A percentile compares a stretch with the other conserved stretches of the same genome.
phyloP scores from a whole-genome alignment of 352 stramenopile species.

The Phytophthora ramorum region DNA sequence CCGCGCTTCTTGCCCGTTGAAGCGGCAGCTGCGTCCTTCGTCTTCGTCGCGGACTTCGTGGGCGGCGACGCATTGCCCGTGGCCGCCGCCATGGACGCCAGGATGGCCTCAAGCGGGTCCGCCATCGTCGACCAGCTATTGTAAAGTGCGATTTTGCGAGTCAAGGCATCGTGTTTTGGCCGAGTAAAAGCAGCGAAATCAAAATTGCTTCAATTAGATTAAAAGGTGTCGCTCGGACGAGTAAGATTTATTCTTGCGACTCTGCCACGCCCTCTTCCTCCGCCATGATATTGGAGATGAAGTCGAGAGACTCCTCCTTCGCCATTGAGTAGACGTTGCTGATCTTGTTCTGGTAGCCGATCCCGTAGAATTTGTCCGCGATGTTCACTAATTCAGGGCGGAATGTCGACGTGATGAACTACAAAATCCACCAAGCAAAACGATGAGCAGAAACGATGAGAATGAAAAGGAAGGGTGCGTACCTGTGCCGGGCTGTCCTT shows the following conservation, averaged over 20 bases:
- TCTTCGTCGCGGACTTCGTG: background rate
- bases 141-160: no score
- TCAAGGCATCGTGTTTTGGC: no score
- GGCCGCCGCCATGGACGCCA: conserved; percentile 80
- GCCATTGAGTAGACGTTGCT: conserved; percentile 94
- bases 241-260: conserved; percentile 21
- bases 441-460: conserved; percentile 8
- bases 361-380: conserved; percentile 97
- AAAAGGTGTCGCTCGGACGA: background rate
- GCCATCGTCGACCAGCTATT: background rate
- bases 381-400: conserved; percentile 98
- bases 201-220: conserved; percentile 28
- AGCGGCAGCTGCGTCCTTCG: background rate
- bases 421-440: conserved; percentile 9
- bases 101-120: conserved; percentile 68
- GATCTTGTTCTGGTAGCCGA: conserved; percentile 99
- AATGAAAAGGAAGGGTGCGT: conserved; percentile 7
- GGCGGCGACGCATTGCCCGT: conserved; percentile 63
- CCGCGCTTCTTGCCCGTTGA: conserved; percentile 41
- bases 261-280: conserved; percentile 81
- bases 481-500: conserved; percentile 97
- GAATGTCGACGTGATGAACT: conserved; percentile 99
- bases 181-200: background rate
- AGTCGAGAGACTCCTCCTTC: conserved; percentile 97
- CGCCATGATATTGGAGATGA: conserved; percentile 94